Conservation (phyloP, 2,329 filamentous ascomycete genomes). For the Pseudogymnoascus destructans region DNA sequence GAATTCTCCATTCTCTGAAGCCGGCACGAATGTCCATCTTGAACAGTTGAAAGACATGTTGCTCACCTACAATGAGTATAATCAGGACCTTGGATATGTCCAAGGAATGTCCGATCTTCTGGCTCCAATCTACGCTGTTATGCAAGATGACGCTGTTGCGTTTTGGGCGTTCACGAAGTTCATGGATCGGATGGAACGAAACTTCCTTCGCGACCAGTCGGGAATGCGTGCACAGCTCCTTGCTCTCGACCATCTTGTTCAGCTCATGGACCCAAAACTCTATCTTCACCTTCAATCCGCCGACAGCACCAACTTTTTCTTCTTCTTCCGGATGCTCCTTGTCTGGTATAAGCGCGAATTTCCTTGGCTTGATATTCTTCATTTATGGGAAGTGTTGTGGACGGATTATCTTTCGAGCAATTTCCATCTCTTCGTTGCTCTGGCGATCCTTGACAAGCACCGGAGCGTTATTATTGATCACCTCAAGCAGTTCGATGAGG, state of each 20-base stretch:
- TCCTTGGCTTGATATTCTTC: slow-evolving; percentile 70
- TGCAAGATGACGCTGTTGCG: slow-evolving; percentile 92
- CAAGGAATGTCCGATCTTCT: slow-evolving; percentile 98
- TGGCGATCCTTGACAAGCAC: slow-evolving; percentile 92
- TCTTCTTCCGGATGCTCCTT: slow-evolving; percentile 97
- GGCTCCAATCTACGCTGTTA: slow-evolving; percentile 88
- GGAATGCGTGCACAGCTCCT: slow-evolving; percentile 89
- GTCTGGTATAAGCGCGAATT: slow-evolving; percentile 99
- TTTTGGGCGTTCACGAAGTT: slow-evolving; percentile 96
- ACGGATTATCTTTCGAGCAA: slow-evolving; percentile 80
- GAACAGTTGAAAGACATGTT: slow-evolving; percentile 99
- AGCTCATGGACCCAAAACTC: slow-evolving; percentile 90
- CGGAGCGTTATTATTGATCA: slow-evolving; percentile 94
- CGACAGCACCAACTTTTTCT: slow-evolving; percentile 98
- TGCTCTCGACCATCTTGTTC: slow-evolving; percentile 85
- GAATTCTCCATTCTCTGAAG: slow-evolving; percentile 82
- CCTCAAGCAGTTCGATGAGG: slow-evolving; percentile 87
- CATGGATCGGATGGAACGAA: slow-evolving; percentile 96
- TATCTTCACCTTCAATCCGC: slow-evolving; percentile 81
- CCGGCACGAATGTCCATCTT: slow-evolving; percentile 90
- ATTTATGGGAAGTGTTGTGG: slow-evolving; percentile 89
- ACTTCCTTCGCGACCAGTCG: slow-evolving; percentile 88
- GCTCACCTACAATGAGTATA: slow-evolving; percentile 96
- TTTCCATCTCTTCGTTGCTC: slow-evolving; percentile 87
- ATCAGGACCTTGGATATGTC: slow-evolving; percentile 88